These are phyloP conservation scores for Cicer judaicum DNA, from an alignment of 306 rosid genomes.

Conservation along the genomic window DNA sequence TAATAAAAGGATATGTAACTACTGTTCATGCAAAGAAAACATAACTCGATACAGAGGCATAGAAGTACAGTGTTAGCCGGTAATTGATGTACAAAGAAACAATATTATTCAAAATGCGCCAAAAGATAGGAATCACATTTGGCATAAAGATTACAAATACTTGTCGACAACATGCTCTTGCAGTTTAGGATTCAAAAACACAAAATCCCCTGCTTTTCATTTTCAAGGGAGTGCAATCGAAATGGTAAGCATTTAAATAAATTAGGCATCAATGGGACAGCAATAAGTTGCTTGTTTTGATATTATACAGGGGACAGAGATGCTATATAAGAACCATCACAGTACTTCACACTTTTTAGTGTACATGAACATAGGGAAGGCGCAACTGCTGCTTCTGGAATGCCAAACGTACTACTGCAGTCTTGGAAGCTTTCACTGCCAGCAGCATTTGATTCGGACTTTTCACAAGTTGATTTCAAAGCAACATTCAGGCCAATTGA, in stretches of 20 bases:
- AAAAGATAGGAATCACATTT: conserved; percentile 14
- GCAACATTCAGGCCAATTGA: conserved; percentile 79
- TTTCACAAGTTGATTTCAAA: conserved; percentile 60
- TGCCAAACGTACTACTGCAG: conserved; percentile 60
- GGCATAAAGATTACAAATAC: conserved; percentile 35
- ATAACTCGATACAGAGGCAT: neutral
- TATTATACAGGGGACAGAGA: conserved; percentile 44
- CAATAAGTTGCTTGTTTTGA: conserved; percentile 32
- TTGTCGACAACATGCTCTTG: conserved; percentile 33
- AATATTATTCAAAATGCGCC: conserved; percentile 19
- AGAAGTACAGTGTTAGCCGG: neutral
- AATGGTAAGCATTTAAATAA: conserved; percentile 33
- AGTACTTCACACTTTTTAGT: conserved; percentile 47
- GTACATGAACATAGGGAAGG: conserved; percentile 47
- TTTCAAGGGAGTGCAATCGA: conserved; percentile 15
- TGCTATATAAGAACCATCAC: conserved; percentile 51
- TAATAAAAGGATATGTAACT: neutral
- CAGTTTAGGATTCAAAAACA: conserved; percentile 23
- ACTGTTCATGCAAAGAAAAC: neutral
- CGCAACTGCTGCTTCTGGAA: conserved; percentile 55
- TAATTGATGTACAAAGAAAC: neutral
- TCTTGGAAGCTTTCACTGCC: conserved; percentile 46
- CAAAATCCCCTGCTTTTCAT: conserved; percentile 16
- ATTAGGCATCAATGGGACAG: conserved; percentile 28
- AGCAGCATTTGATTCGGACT: conserved; percentile 48